These are phyloP conservation scores for Carex sylvatica DNA, from an alignment of 202 grass and related monocot genomes.

Conservation along the genomic window DNA sequence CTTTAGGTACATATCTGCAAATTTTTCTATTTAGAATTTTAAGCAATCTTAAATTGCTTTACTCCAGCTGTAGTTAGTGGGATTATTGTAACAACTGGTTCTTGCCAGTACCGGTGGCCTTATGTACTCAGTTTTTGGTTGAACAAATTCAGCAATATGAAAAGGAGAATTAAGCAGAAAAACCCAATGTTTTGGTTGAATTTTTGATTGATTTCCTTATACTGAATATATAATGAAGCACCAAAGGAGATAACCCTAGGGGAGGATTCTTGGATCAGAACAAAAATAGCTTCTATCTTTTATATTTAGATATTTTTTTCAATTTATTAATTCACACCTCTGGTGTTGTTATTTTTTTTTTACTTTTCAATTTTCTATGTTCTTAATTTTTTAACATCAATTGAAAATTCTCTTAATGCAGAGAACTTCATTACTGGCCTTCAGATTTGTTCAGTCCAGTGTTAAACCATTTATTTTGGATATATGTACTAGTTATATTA, in stretches of 20 bases:
- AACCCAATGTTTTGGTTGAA: too few relatives aligned
- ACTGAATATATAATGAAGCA: conserved; percentile 30
- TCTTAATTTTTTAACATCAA: too few relatives aligned
- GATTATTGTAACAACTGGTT: background rate
- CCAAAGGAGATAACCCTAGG: conserved; percentile 46
- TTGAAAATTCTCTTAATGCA: too few relatives aligned
- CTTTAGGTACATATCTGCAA: conserved; percentile 57
- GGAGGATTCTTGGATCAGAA: conserved; percentile 68
- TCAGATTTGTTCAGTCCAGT: too few relatives aligned
- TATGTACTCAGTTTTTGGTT: background rate
- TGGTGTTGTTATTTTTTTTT: too few relatives aligned
- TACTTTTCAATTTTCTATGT: too few relatives aligned
- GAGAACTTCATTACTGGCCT: too few relatives aligned
- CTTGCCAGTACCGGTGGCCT: background rate
- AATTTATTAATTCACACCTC: too few relatives aligned
- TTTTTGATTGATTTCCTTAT: conserved; percentile 1
- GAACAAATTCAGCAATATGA: background rate
- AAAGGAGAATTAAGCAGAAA: background rate
- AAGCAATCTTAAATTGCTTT: background rate
- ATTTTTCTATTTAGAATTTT: conserved; percentile 2
- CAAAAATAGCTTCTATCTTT: too few relatives aligned
- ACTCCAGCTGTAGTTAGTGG: background rate
- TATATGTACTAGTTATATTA: too few relatives aligned
- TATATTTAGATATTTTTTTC: too few relatives aligned
- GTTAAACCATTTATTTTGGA: too few relatives aligned